Base-by-base conservation (phyloP, 225 moss, liverwort and hornwort species). In the Neckera pumila region DNA sequence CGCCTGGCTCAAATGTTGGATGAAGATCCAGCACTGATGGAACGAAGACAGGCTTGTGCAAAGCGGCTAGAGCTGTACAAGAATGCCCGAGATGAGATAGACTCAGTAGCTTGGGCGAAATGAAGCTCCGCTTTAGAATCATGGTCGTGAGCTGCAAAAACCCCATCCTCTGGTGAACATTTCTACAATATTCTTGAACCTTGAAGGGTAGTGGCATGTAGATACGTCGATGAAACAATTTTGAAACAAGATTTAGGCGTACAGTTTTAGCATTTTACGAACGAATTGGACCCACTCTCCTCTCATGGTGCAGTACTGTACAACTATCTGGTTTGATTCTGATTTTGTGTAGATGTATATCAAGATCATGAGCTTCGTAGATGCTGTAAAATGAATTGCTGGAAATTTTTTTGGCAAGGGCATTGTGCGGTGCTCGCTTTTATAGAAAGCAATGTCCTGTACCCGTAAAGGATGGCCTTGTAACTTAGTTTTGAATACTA, bases 31-130 rank as follows among this genome's bases (percentile, higher is more conserved):
- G 90, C 94, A 36, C 82, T 96, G 78, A 97, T 97, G 96, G 96
- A 96, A 70, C 96, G 95, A 47, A 91, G 97, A 78, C 92, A 90
- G 45, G 89, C 95, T 69, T 92, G 93, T 85, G 91, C 92, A 17
- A 91, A 94, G 88, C 95, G 96, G 76, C 89, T 97, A 47, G 97
- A 97, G 83, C 93, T 97, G 75, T 96, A 97, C 89, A 97, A 90
- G 89, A 95, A 90, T 21, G 97, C 97, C 54, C 95, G 97, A 54
- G 95, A 97, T 85, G 97, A 97, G 84, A 97, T 97, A 60, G 97
- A 97, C 80, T 91, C 97, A 61, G 97, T 97, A 58, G 94, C 96
- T 45, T 97, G 97, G 97, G 92, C 96, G 28, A 97, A 96, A 85
- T 97, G 88, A 94, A 72, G 85, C 76, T 74, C 30, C 19, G 16